Base-by-base conservation (phyloP, 108 stramenopile species). In the Cylindrotheca closterium region DNA sequence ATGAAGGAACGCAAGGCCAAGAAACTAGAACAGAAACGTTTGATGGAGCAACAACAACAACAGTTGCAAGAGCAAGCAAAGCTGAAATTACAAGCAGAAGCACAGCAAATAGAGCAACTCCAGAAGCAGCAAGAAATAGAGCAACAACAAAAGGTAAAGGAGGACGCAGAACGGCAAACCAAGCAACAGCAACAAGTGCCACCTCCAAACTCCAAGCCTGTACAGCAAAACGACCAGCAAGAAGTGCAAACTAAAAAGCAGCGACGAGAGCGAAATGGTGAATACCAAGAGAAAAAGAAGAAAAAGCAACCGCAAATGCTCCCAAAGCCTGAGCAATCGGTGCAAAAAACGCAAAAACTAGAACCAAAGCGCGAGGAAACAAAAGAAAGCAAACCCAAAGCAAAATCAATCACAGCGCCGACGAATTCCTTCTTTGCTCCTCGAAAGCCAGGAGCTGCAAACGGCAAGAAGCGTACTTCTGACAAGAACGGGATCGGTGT, bases 371-470 rank as follows among this genome's bases (percentile, higher is more conserved):
- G n/a, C n/a, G n/a, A n/a, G n/a, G n/a, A n/a, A n/a, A n/a, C n/a
- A n/a, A n/a, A n/a, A n/a, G n/a, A 63, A 1, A 32, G 19, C 18
- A 63, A 52, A 51, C 3, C 51, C 4, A 28, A 0, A 2, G 42
- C 47, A 2, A 47, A 47, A 25, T 46, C 42, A 21, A 60, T n/a
- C n/a, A n/a, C n/a, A n/a, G n/a, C 46, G 27, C 28, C 60, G 3
- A 22, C 47, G 0, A n/a, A 60, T 31, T 60, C 69, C 45, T 70
- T 70, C 28, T 70, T 70, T 55, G 69, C 60, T 2, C 69, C 69
- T 28, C 60, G 69, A 37, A 53, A 32, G 21, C 8, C 52, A 12
- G 30, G 31, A 19, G 54, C 33, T 23, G 27, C 48, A 8, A n/a
- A n/a, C n/a, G n/a, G n/a, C n/a, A n/a, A n/a, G n/a, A n/a, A n/a